Base-by-base conservation (phyloP, 2,329 filamentous ascomycete species). In the Paraphaeosphaeria minitans region DNA sequence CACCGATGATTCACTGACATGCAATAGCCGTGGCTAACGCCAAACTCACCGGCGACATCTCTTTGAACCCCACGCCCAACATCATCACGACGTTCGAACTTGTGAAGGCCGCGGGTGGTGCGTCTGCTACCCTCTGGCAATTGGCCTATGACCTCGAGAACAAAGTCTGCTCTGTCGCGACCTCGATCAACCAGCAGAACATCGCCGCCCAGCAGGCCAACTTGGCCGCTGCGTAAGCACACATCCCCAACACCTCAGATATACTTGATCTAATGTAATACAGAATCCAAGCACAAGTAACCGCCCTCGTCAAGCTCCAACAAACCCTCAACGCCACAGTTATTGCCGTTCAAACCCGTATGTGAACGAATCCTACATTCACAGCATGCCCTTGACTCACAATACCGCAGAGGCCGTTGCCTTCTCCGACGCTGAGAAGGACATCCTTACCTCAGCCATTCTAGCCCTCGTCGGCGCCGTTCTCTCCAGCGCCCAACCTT, bases 121-220 rank as follows among this genome's bases (percentile, higher is more conserved):
- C 39, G 1, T 29, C n/a, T 8, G 12, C 22, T 9, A 39, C 22
- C 4, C n/a, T 43, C 13, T 53, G 51, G 51, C 13, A 22, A 12
- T 19, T 39, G 16, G 51, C 39, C 9, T 19, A 21, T n/a, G 51
- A 53, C 12, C 21, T 53, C 2, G 51, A 53, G 51, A 43, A 33
- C 14, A 53, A 53, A 16, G 39, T 53, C 27, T 53, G 51, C 22
- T 24, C 51, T 9, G 8, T 45, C 9, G 51, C 51, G 13, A 19
- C 10, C 4, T 43, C 37, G 9, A 45, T 53, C 51, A 53, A 53
- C 39, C 24, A 45, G 24, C 51, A 53, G 39, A 45, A 53, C 24
- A 6, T 53, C 7, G 24, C 39, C 2, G 39, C 16, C 3, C 51
- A 53, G 22, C 27, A 29, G 21, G 19, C 37, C 3, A 45, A 53